Evolutionary conservation across 305 asterid species (phyloP), one percentile per base, ranked within the genome.

Genomic region (Withania somnifera): DNA sequence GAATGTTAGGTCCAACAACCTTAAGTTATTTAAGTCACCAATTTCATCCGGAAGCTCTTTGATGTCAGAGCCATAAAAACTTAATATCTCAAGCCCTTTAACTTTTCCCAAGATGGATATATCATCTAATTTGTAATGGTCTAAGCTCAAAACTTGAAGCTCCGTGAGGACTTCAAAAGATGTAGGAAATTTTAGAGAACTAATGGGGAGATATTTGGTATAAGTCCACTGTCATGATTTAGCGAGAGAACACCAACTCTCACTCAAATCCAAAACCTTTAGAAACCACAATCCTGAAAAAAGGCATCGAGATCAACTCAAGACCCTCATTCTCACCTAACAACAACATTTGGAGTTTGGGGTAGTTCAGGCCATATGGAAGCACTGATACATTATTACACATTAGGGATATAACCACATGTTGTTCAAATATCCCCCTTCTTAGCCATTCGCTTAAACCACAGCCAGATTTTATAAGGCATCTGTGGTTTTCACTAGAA

Each of bases 281-380:
- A 83, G 56, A 15, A 3, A 10, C 22, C 22, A 20, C 77, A 68
- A 79, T 22, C 75, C 71, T 36, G 20, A 40, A 83, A 78, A 13
- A 54, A 66, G 2, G 0, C 30, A 7, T 56, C 54, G 83, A 42
- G 57, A 82, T 82, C 79, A n/a, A 1, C 26, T 19, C 76, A 78
- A 68, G 30, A 40, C 80, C 77, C 22, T 67, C 86, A 45, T 79
- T 83, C 52, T 54, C 58, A 40, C 86, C 80, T 79, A 83, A 47
- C 78, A 79, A 32, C 80, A 83, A 57, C 28, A 79, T 83, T 83
- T 83, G 83, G 0, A 83, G 86, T 22, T 19, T 56, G 69, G 86
- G 77, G 63, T 56, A 83, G 11, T 22, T 45, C 28, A 83, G 34
- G 6, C 38, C 79, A 4, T 1, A 26, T 5, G 81, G 86, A 38